A percentile compares a stretch with the other conserved stretches of the same genome.
phyloP scores from a whole-genome alignment of 2,329 filamentous ascomycete species.

The Stylonectria norvegica region DNA sequence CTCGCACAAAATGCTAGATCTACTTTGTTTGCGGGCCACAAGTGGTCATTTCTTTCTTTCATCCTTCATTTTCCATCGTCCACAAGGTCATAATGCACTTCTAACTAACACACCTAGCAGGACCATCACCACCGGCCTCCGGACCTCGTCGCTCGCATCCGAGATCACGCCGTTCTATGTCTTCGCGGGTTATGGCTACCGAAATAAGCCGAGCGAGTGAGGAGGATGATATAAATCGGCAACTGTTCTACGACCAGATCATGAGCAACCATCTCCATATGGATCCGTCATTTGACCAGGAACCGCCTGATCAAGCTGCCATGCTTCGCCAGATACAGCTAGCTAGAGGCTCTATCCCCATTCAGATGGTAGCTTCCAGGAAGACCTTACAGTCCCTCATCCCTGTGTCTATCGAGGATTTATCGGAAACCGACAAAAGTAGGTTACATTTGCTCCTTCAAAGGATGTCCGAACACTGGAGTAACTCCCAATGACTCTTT shows the following conservation, averaged over 20 bases:
- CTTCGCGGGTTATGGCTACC: conserved; percentile 20
- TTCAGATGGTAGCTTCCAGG: conserved; percentile 47
- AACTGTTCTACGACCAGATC: conserved; percentile 13
- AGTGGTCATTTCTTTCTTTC: background rate
- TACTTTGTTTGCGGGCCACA: conserved; percentile 10
- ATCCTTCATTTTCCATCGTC: too few relatives aligned
- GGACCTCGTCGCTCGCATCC: conserved; percentile 25
- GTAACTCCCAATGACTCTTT: too few relatives aligned
- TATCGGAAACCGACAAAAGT: conserved; percentile 49
- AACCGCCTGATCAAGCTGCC: conserved; percentile 32
- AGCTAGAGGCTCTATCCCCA: conserved; percentile 41
- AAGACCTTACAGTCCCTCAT: conserved; percentile 45
- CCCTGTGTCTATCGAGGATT: conserved; percentile 42
- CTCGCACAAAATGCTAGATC: too few relatives aligned
- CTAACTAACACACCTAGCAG: conserved; percentile 14
- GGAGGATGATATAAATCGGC: conserved; percentile 16
- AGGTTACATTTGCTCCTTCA: conserved; percentile 26
- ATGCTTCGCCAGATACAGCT: conserved; percentile 43
- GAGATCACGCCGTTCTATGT: conserved; percentile 26
- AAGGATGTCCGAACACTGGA: too few relatives aligned
- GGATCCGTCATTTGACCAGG: conserved; percentile 11
- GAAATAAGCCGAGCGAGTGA: conserved; percentile 22
- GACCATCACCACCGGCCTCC: conserved; percentile 20
- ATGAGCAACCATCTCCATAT: conserved; percentile 7
- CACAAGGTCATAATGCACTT: too few relatives aligned